Evolutionary conservation across 225 moss, liverwort and hornwort species (phyloP), one percentile per base, ranked within the genome.

Genomic region (Pseudoscleropodium purum): DNA sequence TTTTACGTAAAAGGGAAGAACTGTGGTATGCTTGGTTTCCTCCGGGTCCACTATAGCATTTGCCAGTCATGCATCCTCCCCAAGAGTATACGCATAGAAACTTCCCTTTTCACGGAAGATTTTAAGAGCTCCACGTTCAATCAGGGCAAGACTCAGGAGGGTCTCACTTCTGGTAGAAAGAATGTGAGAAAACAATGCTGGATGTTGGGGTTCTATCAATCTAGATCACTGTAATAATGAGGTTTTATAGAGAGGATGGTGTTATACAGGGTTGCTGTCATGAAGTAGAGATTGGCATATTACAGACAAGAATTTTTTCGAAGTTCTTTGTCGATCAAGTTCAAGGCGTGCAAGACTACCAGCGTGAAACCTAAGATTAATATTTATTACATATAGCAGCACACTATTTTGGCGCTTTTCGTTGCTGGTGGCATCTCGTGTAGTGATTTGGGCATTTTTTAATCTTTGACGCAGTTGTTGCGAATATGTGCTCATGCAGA

Each of bases 401-500:
- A 43, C 34, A 81, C 34, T 47, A 18, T 33, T 64, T 82, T 88
- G 79, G 25, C 56, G 62, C 54, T 82, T 82, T 69, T 69, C 39
- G 14, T 66, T 78, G 26, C 89, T 74, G 80, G 62, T 88, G 52
- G 56, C 52, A 45, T 63, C 79, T 83, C 24, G 36, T 91, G 29
- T 72, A 34, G 82, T 61, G 39, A 82, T 49, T 77, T 49, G 70
- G 72, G 64, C 82, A 83, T 64, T 64, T 84, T 63, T 80, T 43
- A 16, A 73, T 45, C 74, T 88, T 67, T 88, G 88, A 91, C 80
- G 34, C 33, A 74, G 57, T 75, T 89, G 75, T 65, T 87, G 87
- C 76, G 69, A 92, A 79, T 62, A 61, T 80, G 86, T 90, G 75
- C 36, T 66, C 45, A n/a, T 94, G 91, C 93, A 98, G 98, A 96